Base-by-base conservation (phyloP, 2,329 filamentous ascomycete species). In the Verticillium isaacii region DNA sequence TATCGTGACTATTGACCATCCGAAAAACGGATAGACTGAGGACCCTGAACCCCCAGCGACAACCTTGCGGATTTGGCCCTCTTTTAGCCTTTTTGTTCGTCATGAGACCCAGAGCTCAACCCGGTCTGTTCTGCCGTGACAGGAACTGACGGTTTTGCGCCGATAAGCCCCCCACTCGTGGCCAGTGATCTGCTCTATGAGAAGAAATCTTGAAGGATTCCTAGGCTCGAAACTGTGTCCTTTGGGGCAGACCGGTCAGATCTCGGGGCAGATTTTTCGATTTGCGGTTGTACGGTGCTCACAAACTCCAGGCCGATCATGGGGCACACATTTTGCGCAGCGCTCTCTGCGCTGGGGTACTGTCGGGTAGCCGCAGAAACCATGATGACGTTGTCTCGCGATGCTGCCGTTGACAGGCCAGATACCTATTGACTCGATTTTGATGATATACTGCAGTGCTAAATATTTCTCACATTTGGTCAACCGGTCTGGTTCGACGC, bases 401-500 rank as follows among this genome's bases (percentile, higher is more conserved):
- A 70, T n/a, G 17, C 56, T 36, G 36, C 9, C 23, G 23, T 17
- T 68, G 66, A 68, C 68, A 65, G 62, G 66, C 68, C 70, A 68
- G 73, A 69, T 68, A 57, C 63, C 60, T 64, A 67, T 70, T 68
- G 76, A 78, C 76, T 79, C 77, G 77, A 78, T 59, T 52, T 56
- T 50, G 50, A 39, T 59, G 50, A 45, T 23, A 23, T 32, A 32
- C 25, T 19, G 19, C 34, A 37, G 9, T 23, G 8, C n/a, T n/a
- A 50, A 25, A 5, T 11, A 8, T 12, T 50, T 7, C 8, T 23
- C 17, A 23, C 15, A 50, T 23, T 23, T 7, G 41, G n/a, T 12
- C 19, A n/a, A n/a, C 41, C 19, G 41, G 41, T 11, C n/a, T 50
- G n/a, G 2, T 17, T 50, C n/a, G 39, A n/a, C 14, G 39, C 7